These are phyloP conservation scores for Huntiella savannae DNA, from an alignment of 2,329 filamentous ascomycete species.

Conservation along the genomic window DNA sequence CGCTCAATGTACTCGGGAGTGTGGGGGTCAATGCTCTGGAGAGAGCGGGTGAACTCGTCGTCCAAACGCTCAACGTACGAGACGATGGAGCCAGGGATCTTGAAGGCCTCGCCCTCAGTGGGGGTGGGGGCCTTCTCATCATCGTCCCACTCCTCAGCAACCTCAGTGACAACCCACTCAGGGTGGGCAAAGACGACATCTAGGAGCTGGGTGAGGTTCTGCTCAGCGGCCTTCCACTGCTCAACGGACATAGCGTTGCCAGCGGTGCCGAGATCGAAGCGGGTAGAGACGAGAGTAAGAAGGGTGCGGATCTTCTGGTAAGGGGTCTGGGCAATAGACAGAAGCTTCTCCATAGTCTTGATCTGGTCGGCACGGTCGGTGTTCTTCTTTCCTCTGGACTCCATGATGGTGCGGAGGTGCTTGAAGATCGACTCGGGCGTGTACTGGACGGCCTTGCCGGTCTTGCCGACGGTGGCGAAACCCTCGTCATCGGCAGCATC, in stretches of 20 bases:
- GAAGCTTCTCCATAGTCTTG: slow-evolving; percentile 87
- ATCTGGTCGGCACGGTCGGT: slow-evolving; percentile 92
- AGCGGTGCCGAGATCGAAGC: slow-evolving; percentile 75
- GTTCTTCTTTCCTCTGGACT: slow-evolving; percentile 97
- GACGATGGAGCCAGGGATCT: slow-evolving; percentile 80
- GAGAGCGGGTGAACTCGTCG: slow-evolving; percentile 90
- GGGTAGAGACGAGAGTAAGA: slow-evolving; percentile 74
- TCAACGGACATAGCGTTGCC: slow-evolving; percentile 75
- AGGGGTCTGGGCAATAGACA: slow-evolving; percentile 71
- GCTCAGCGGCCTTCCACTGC: slow-evolving; percentile 89
- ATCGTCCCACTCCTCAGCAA: slow-evolving; percentile 95
- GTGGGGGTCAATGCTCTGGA: slow-evolving; percentile 94
- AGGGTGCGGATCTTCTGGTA: slow-evolving; percentile 92
- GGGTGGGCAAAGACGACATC: slow-evolving; percentile 59
- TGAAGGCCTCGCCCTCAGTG: slow-evolving; percentile 59
- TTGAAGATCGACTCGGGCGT: slow-evolving; percentile 97
- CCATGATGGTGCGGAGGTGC: slow-evolving; percentile 79
- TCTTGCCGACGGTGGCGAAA: slow-evolving; percentile 74
- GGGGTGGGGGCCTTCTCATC: slow-evolving; percentile 80
- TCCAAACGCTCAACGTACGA: slow-evolving; percentile 90
- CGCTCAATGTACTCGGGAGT: slow-evolving; percentile 97
- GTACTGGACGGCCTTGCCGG: slow-evolving; percentile 75
- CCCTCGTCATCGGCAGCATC: slow-evolving; percentile 56
- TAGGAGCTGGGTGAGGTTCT: slow-evolving; percentile 64
- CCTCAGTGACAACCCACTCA: slow-evolving; percentile 73